Conservation (phyloP, 2,329 filamentous ascomycete genomes). For the Colletotrichum agaves region DNA sequence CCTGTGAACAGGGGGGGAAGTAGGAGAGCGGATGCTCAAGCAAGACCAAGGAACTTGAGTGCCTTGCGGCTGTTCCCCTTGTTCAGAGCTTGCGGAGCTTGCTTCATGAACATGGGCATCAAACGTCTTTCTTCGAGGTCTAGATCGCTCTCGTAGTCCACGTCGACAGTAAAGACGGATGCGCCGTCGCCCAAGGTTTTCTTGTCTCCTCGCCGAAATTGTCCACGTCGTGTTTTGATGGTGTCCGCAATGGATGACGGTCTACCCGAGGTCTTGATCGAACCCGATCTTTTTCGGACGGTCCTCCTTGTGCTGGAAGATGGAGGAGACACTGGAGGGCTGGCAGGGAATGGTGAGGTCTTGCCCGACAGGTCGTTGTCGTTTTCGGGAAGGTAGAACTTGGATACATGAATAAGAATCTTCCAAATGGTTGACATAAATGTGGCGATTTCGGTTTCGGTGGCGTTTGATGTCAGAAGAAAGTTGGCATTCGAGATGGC, state of each 20-base stretch:
- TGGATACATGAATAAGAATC: slow-evolving; percentile 56
- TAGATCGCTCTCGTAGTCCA: slow-evolving; percentile 53
- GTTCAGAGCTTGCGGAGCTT: slow-evolving; percentile 45
- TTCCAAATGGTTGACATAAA: slow-evolving; percentile 66
- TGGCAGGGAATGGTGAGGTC: slow-evolving; percentile 44
- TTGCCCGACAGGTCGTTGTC: slow-evolving; percentile 39
- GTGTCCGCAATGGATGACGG: slow-evolving; percentile 50
- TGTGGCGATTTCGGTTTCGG: slow-evolving; percentile 61
- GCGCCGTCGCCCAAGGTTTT: slow-evolving; percentile 40
- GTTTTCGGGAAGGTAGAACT: slow-evolving; percentile 58
- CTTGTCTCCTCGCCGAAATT: slow-evolving; percentile 40
- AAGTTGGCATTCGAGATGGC: slow-evolving; percentile 65
- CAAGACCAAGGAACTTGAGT: slow-evolving; percentile 63
- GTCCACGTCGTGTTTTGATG: slow-evolving; percentile 46
- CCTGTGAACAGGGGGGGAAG: not conserved
- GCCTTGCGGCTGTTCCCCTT: slow-evolving; percentile 62
- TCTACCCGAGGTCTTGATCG: slow-evolving; percentile 38
- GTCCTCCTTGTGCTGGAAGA: slow-evolving; percentile 6
- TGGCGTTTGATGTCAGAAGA: slow-evolving; percentile 65
- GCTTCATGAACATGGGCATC: slow-evolving; percentile 61
- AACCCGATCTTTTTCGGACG: slow-evolving; percentile 8
- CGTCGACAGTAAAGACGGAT: slow-evolving; percentile 50
- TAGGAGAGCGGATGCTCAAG: slow-evolving; percentile 41
- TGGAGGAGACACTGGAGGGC: slow-evolving; percentile 35
- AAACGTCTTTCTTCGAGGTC: slow-evolving; percentile 62